Evolutionary conservation across 768 basidiomycete species (phyloP).

Genomic region (Chalciporus piperatus): DNA sequence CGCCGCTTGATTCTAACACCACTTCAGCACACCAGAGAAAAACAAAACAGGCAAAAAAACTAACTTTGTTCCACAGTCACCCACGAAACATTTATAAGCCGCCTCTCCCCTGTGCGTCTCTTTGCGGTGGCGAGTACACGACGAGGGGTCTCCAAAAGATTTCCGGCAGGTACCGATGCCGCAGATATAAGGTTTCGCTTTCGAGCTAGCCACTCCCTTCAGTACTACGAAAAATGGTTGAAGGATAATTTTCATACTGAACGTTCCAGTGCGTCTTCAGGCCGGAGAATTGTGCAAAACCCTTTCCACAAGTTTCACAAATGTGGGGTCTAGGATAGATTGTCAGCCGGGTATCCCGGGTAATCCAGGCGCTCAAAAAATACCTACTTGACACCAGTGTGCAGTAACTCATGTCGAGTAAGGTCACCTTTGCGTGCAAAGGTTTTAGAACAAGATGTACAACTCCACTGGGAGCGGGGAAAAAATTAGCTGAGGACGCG

Average conservation of each 20-base stretch:
- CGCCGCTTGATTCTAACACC: slow-evolving; percentile 59
- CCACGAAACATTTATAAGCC: slow-evolving; percentile 44
- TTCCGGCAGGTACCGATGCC: slow-evolving; percentile 43
- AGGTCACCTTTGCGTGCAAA: slow-evolving; percentile 62
- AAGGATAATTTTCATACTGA: slow-evolving; percentile 48
- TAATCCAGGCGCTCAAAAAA: neutral
- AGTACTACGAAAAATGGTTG: slow-evolving; percentile 3
- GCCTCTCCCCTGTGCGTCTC: slow-evolving; percentile 50
- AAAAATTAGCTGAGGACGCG: neutral
- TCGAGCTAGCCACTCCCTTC: slow-evolving; percentile 38
- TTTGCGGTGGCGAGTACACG: slow-evolving; percentile 60
- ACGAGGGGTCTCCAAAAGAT: slow-evolving; percentile 68
- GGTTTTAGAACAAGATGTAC: slow-evolving; percentile 43
- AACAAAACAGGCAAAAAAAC: slow-evolving; percentile 1
- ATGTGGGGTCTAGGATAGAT: slow-evolving; percentile 42
- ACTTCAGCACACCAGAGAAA: neutral
- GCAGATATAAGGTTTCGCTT: slow-evolving; percentile 52
- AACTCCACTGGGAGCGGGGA: slow-evolving; percentile 32
- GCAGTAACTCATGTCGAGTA: slow-evolving; percentile 51
- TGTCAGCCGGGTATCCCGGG: neutral
- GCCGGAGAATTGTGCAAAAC: slow-evolving; percentile 58
- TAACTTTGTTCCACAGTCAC: slow-evolving; percentile 49
- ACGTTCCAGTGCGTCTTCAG: slow-evolving; percentile 62
- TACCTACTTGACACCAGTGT: slow-evolving; percentile 49
- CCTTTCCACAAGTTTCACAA: slow-evolving; percentile 52